phyloP scores from a whole-genome alignment of 441 rosid genomes.

The Rhodomyrtus psidioides region DNA sequence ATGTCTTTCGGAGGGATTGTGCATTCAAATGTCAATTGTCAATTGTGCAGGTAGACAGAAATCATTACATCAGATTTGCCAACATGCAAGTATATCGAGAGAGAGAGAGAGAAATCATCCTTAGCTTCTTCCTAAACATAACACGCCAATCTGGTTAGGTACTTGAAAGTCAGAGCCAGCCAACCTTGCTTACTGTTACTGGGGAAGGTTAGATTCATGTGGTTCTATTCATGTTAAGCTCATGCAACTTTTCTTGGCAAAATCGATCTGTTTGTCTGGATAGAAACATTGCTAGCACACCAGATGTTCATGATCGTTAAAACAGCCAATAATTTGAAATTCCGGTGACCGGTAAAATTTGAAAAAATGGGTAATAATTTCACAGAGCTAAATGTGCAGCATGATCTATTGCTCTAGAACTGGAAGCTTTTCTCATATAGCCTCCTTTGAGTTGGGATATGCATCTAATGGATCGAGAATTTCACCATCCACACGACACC shows the following conservation, averaged over 20 bases:
- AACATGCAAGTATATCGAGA: background rate
- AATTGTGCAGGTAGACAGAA: background rate
- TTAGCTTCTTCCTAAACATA: background rate
- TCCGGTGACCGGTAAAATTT: background rate
- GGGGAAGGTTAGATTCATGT: background rate
- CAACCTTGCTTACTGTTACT: background rate
- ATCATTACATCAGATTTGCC: background rate
- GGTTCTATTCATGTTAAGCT: background rate
- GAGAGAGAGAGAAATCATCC: background rate
- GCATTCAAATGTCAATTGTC: background rate
- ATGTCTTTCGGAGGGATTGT: background rate
- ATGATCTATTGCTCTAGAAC: background rate
- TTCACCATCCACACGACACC: background rate
- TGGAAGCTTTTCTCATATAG: background rate
- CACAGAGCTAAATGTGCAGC: background rate
- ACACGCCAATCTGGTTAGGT: background rate
- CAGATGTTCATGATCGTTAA: background rate
- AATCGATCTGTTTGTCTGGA: background rate
- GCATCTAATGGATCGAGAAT: background rate
- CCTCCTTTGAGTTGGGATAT: background rate
- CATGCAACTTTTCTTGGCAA: background rate
- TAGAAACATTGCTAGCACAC: background rate
- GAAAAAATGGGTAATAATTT: background rate
- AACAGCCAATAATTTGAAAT: background rate
- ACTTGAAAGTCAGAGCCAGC: background rate